phyloP scores from a whole-genome alignment of 306 rosid species.

The Abrus precatorius region DNA sequence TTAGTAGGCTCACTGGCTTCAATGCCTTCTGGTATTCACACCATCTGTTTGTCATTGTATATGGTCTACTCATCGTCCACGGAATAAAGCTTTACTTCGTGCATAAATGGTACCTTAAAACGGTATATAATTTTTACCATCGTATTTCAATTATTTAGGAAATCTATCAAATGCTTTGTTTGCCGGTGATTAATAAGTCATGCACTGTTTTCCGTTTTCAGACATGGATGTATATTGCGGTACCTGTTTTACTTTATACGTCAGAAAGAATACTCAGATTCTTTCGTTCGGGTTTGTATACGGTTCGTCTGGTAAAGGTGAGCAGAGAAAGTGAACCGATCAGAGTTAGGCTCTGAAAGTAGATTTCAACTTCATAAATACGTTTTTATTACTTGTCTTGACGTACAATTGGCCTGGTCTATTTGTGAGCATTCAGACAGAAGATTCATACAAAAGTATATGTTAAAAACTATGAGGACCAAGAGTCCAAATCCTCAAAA shows the following conservation, averaged over 20 bases:
- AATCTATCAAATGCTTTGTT: conserved; percentile 29
- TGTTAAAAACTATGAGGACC: conserved; percentile 24
- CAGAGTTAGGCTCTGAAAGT: conserved; percentile 9
- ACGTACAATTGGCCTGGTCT: neutral
- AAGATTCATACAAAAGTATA: neutral
- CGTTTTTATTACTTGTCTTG: conserved; percentile 1
- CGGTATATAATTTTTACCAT: conserved; percentile 62
- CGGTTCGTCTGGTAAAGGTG: conserved; percentile 90
- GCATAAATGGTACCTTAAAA: conserved; percentile 75
- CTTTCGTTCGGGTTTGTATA: conserved; percentile 87
- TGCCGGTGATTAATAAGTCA: conserved; percentile 33
- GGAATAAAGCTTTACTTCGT: conserved; percentile 79
- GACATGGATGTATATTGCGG: conserved; percentile 98
- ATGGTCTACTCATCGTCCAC: conserved; percentile 82
- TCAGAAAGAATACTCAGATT: conserved; percentile 91
- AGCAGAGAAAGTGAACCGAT: conserved; percentile 41
- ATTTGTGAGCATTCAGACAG: neutral
- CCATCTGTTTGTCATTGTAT: conserved; percentile 93
- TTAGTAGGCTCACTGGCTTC: conserved; percentile 91
- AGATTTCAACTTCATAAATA: conserved; percentile 24
- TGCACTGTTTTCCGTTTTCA: conserved; percentile 53
- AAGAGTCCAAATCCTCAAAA: neutral
- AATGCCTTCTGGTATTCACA: conserved; percentile 99
- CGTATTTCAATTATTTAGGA: conserved; percentile 17
- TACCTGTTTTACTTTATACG: conserved; percentile 89